Conservation (phyloP, 208 protist species). For the Wallacemonas collosoma region DNA sequence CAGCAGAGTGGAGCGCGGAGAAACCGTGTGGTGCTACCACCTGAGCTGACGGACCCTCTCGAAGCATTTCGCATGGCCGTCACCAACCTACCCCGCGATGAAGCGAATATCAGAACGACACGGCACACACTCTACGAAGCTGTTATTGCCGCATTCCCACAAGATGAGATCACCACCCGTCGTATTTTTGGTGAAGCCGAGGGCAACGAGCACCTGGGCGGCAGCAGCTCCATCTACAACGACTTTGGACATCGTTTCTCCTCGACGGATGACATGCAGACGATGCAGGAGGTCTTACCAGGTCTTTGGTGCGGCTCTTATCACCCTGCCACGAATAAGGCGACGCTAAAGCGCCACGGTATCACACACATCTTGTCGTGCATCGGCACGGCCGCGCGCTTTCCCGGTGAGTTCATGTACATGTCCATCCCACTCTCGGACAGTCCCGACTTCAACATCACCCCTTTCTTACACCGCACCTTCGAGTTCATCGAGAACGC, state of each 20-base stretch:
- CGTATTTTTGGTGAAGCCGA: slow-evolving; percentile 14
- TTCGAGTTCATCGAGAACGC: slow-evolving; percentile 81
- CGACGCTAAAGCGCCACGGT: slow-evolving; percentile 35
- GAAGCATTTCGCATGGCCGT: slow-evolving; percentile 65
- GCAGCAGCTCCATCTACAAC: slow-evolving; percentile 1
- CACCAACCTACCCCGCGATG: slow-evolving; percentile 50
- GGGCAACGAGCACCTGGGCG: slow-evolving; percentile 11
- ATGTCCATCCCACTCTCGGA: slow-evolving; percentile 52
- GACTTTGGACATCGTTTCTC: slow-evolving; percentile 17
- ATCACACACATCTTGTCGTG: slow-evolving; percentile 83
- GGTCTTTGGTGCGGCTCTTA: slow-evolving; percentile 84
- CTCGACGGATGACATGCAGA: slow-evolving; percentile 22
- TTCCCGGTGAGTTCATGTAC: slow-evolving; percentile 68
- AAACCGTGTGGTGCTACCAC: slow-evolving; percentile 35
- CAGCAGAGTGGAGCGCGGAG: neutral
- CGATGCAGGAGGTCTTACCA: slow-evolving; percentile 81
- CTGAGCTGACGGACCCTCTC: slow-evolving; percentile 28
- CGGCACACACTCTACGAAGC: slow-evolving; percentile 26
- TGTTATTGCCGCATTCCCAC: slow-evolving; percentile 23
- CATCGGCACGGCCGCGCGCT: slow-evolving; percentile 52
- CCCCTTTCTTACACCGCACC: slow-evolving; percentile 47
- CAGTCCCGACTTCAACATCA: slow-evolving; percentile 47
- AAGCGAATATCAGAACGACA: slow-evolving; percentile 20
- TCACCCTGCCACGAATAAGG: slow-evolving; percentile 50
- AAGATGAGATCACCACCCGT: slow-evolving; percentile 11